Conservation (phyloP, 352 stramenopile species). For the Phytophthora fragariaefolia region DNA sequence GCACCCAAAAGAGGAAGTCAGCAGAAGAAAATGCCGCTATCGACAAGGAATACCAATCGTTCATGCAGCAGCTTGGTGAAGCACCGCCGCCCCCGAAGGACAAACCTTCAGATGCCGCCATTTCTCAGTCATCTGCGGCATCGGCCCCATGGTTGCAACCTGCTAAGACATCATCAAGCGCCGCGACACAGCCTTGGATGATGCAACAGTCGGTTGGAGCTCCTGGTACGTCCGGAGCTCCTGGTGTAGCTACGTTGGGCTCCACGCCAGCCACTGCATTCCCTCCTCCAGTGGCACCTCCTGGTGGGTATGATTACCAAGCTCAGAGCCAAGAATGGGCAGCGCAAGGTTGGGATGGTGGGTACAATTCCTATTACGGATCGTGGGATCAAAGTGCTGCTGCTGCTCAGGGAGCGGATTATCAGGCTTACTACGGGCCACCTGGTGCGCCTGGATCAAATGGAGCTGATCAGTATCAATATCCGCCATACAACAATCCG, state of each 20-base stretch:
- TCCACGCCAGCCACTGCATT: constrained; percentile 61
- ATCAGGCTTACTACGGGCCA: constrained; percentile 49
- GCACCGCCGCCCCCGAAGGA: constrained; percentile 62
- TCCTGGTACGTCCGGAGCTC: constrained; percentile 33
- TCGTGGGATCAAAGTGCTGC: constrained; percentile 43
- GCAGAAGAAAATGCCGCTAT: constrained; percentile 77
- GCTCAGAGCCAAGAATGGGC: constrained; percentile 42
- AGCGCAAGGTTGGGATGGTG: constrained; percentile 44
- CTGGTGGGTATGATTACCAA: constrained; percentile 47
- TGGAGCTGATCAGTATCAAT: constrained; percentile 49
- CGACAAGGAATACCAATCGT: constrained; percentile 87
- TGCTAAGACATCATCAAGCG: constrained; percentile 47
- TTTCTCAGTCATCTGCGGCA: constrained; percentile 22
- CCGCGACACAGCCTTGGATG: constrained; percentile 69
- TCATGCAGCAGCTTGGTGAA: constrained; percentile 89
- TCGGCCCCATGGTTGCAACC: constrained; percentile 78
- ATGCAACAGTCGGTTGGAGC: constrained; percentile 52
- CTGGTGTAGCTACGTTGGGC: constrained; percentile 34
- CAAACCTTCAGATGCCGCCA: constrained; percentile 11
- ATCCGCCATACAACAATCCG: constrained; percentile 45
- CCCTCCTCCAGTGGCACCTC: constrained; percentile 47
- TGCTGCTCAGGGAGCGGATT: constrained; percentile 29
- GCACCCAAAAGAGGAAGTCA: constrained; percentile 89
- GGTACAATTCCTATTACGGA: constrained; percentile 63
- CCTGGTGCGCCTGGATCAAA: constrained; percentile 31